Evolutionary conservation across 805 yeast species (phyloP).

Genomic region (Danielozyma ontarioensis): DNA sequence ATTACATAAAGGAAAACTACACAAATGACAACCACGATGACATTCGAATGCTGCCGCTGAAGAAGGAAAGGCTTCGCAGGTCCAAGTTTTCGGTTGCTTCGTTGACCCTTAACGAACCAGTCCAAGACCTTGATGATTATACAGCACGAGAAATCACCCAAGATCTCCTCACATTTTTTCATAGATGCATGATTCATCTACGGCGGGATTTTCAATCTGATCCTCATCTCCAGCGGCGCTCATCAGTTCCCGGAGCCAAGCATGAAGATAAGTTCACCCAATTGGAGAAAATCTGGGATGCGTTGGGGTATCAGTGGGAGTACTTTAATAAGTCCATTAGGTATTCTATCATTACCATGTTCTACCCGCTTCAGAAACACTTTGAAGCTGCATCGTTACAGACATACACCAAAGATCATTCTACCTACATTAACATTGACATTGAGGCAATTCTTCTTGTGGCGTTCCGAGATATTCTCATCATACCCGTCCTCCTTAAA

Average conservation of each 20-base stretch:
- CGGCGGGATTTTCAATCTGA: slow-evolving; percentile 13
- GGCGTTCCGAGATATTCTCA: slow-evolving; percentile 23
- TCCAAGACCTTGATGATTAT: slow-evolving; percentile 15
- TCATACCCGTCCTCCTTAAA: slow-evolving; percentile 19
- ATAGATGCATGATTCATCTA: slow-evolving; percentile 16
- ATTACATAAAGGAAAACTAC: slow-evolving; percentile 16
- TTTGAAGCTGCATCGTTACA: slow-evolving; percentile 9
- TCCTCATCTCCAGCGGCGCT: slow-evolving; percentile 3
- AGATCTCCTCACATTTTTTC: slow-evolving; percentile 22
- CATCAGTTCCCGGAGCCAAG: background rate
- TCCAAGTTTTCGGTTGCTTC: background rate
- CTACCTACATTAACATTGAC: slow-evolving; percentile 11
- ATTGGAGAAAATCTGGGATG: slow-evolving; percentile 13
- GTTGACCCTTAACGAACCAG: background rate
- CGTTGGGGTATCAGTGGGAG: slow-evolving; percentile 18
- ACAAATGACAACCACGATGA: no score
- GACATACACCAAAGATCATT: slow-evolving; percentile 1
- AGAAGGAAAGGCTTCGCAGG: background rate
- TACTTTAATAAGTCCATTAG: slow-evolving; percentile 24
- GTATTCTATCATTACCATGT: slow-evolving; percentile 17
- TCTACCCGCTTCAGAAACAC: slow-evolving; percentile 21
- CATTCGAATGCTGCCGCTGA: background rate
- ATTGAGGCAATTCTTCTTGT: slow-evolving; percentile 21
- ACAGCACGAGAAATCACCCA: slow-evolving; percentile 23
- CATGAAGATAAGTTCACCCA: background rate